These are phyloP conservation scores for Exsudoporus frostii DNA, from an alignment of 768 basidiomycete genomes.

Conservation along the genomic window DNA sequence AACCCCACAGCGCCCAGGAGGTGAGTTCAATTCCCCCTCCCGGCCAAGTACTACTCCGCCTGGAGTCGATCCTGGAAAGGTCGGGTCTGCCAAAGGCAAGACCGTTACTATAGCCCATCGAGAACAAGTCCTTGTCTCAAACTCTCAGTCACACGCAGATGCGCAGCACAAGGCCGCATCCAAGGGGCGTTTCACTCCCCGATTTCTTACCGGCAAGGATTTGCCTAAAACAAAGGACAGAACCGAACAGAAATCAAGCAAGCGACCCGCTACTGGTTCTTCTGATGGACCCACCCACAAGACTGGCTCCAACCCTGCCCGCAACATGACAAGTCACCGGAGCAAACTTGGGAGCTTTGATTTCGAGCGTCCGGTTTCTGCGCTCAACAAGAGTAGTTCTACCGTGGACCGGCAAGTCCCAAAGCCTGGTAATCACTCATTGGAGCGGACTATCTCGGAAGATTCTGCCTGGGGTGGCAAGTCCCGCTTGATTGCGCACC, in stretches of 20 bases:
- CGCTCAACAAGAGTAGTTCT: constrained; percentile 30
- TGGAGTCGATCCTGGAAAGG: constrained; percentile 12
- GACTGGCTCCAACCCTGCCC: constrained; percentile 8
- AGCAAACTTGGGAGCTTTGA: constrained; percentile 74
- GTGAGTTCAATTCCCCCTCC: constrained; percentile 6
- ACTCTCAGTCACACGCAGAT: constrained; percentile 17
- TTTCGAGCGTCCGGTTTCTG: constrained; percentile 64
- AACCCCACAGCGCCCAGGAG: constrained; percentile 31
- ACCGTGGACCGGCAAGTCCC: constrained; percentile 22
- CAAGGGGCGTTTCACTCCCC: constrained; percentile 30
- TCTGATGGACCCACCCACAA: constrained; percentile 8
- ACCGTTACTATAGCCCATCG: constrained; percentile 16
- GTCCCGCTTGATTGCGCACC: constrained; percentile 5
- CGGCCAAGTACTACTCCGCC: constrained; percentile 4
- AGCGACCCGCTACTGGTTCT: constrained; percentile 12
- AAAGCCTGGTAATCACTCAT: constrained; percentile 13
- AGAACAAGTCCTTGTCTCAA: constrained; percentile 28
- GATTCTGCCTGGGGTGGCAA: constrained; percentile 24
- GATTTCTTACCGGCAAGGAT: constrained; percentile 30
- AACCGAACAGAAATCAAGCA: constrained; percentile 27
- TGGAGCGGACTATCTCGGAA: constrained; percentile 26
- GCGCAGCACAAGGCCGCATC: neutral
- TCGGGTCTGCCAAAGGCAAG: constrained; percentile 8
- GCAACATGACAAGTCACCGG: constrained; percentile 37
- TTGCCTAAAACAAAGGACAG: constrained; percentile 16